Evolutionary conservation across 2,329 filamentous ascomycete genomes (phyloP).

Genomic region (Botrytis aclada): DNA sequence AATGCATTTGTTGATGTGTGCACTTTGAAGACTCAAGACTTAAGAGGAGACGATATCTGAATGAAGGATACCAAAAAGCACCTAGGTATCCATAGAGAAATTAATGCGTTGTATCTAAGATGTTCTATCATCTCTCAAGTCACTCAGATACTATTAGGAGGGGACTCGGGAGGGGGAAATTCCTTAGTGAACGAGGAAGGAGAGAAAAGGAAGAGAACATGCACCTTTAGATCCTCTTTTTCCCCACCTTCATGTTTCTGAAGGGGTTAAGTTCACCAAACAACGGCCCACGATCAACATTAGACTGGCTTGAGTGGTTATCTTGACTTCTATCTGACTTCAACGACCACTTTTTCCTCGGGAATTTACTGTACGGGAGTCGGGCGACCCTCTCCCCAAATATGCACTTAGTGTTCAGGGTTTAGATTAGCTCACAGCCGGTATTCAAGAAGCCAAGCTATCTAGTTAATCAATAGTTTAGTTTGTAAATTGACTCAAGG

Average conservation of each 20-base stretch:
- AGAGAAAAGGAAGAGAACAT: background rate
- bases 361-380: constrained; percentile 2
- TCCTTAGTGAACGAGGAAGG: background rate
- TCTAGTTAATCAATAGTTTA: constrained; percentile 7
- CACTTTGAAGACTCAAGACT: background rate
- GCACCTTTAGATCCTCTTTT: background rate
- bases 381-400: background rate
- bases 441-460: background rate
- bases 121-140: background rate
- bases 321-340: background rate
- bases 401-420: background rate
- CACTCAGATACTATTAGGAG: background rate
- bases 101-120: background rate
- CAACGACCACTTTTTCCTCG: background rate
- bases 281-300: background rate
- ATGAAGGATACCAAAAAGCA: background rate
- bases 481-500: background rate
- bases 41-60: background rate
- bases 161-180: background rate
- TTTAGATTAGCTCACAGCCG: background rate
- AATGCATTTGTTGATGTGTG: background rate
- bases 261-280: background rate
- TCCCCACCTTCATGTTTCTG: background rate
- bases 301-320: background rate
- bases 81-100: background rate